phyloP scores from a whole-genome alignment of 176 grass and related monocot species.

The Pontederia paniculata region DNA sequence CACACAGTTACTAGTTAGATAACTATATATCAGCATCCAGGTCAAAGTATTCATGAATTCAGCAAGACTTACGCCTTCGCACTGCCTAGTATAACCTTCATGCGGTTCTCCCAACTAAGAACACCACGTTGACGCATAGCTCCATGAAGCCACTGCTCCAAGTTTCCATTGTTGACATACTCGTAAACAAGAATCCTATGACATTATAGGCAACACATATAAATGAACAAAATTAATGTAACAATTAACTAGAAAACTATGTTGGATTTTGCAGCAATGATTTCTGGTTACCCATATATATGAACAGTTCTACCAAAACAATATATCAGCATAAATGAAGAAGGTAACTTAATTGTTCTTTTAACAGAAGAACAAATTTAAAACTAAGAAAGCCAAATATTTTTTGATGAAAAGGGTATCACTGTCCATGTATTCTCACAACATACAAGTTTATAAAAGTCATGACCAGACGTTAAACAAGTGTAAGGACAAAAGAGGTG shows the following conservation, averaged over 20 bases:
- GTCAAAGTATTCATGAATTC: not conserved
- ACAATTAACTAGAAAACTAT: not conserved
- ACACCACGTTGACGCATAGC: conserved; percentile 43
- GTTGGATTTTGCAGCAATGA: not conserved
- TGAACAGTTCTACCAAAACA: too few relatives aligned
- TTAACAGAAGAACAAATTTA: too few relatives aligned
- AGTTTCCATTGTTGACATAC: conserved; percentile 98
- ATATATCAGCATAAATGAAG: not conserved
- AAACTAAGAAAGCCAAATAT: too few relatives aligned
- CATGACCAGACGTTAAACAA: not conserved
- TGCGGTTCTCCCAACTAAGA: conserved; percentile 88
- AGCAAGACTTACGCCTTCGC: conserved; percentile 72
- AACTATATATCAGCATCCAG: not conserved
- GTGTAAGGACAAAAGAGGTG: conserved; percentile 5
- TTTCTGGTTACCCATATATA: not conserved
- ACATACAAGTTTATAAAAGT: too few relatives aligned
- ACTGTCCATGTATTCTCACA: too few relatives aligned
- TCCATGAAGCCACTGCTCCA: conserved; percentile 98
- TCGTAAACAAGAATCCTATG: conserved; percentile 97
- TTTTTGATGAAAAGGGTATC: too few relatives aligned
- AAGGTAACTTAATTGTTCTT: too few relatives aligned
- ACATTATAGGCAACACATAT: conserved; percentile 13
- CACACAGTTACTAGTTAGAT: conserved; percentile 9
- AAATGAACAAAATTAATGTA: not conserved
- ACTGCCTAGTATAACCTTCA: conserved; percentile 81